Percentiles rank a stretch among this genome's conserved stretches.
Conservation (phyloP, 176 grass and related monocot genomes). For the Lolium rigidum region DNA sequence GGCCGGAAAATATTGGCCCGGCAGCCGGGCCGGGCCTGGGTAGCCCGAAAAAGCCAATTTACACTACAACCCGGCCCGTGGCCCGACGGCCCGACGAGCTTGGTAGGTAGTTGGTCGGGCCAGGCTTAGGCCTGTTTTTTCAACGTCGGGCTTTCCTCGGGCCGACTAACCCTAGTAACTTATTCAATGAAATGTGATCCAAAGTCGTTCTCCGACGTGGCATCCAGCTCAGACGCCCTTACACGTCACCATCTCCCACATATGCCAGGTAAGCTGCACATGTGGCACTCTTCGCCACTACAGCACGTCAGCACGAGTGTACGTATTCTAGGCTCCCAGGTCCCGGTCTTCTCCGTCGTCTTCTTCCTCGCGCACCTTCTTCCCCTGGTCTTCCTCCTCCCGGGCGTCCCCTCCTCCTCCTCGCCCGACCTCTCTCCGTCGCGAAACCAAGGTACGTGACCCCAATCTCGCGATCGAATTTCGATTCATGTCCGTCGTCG, state of each 20-base stretch:
- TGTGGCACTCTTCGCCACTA: not conserved
- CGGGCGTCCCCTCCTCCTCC: not conserved
- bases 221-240: not conserved
- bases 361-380: constrained; percentile 11
- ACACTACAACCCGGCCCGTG: too few species aligned
- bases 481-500: not conserved
- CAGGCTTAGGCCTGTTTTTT: too few species aligned
- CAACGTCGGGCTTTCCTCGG: too few species aligned
- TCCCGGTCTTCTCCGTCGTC: not conserved
- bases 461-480: not conserved
- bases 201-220: not conserved
- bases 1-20: too few species aligned
- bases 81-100: too few species aligned
- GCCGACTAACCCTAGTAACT: too few species aligned
- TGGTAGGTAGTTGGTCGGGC: too few species aligned
- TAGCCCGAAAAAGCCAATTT: too few species aligned
- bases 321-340: not conserved
- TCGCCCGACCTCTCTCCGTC: not conserved
- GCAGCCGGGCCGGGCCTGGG: too few species aligned
- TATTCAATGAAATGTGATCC: too few species aligned
- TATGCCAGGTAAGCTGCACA: not conserved
- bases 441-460: not conserved
- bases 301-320: not conserved
- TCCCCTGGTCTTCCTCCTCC: not conserved
- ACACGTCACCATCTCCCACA: not conserved